Evolutionary conservation across 257 asterid genomes (phyloP).

Genomic region (Fraxinus cuspidata): DNA sequence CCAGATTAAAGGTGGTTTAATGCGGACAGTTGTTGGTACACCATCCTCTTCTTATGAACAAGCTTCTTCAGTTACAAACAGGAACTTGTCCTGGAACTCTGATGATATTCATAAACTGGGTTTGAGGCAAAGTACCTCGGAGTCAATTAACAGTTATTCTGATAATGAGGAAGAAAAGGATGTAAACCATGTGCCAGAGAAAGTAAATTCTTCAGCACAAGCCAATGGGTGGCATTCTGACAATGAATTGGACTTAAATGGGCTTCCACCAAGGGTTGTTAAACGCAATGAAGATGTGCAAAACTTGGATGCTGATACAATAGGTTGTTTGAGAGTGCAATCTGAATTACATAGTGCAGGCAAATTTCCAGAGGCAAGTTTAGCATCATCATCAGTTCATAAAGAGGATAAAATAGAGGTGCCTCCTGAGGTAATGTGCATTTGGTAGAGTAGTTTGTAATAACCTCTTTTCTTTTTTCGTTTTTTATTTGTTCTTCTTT

Average conservation of each 20-base stretch:
- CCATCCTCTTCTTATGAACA: slow-evolving; percentile 55
- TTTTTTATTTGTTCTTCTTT: background rate
- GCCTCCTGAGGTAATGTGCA: slow-evolving; percentile 79
- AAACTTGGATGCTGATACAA: slow-evolving; percentile 38
- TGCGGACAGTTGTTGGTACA: slow-evolving; percentile 68
- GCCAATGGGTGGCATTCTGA: slow-evolving; percentile 68
- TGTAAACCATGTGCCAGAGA: slow-evolving; percentile 50
- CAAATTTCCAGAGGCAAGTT: slow-evolving; percentile 35
- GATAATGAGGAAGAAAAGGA: slow-evolving; percentile 84
- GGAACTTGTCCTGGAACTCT: slow-evolving; percentile 66
- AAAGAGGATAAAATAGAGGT: slow-evolving; percentile 62
- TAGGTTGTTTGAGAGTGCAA: slow-evolving; percentile 24
- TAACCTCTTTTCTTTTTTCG: slow-evolving; percentile 17
- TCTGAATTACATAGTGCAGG: slow-evolving; percentile 26
- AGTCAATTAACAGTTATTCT: slow-evolving; percentile 72
- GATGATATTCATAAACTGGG: slow-evolving; percentile 64
- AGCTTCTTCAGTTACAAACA: slow-evolving; percentile 45
- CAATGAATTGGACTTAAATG: slow-evolving; percentile 60
- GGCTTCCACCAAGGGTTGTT: slow-evolving; percentile 51
- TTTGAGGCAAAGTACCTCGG: slow-evolving; percentile 54
- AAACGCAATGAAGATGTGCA: slow-evolving; percentile 45
- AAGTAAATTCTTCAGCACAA: slow-evolving; percentile 44
- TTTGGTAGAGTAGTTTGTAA: slow-evolving; percentile 15
- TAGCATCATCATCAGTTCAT: slow-evolving; percentile 35
- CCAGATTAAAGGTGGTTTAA: slow-evolving; percentile 91